phyloP scores from a whole-genome alignment of 139 green algal genomes.

The Diplosphaera chodatii region DNA sequence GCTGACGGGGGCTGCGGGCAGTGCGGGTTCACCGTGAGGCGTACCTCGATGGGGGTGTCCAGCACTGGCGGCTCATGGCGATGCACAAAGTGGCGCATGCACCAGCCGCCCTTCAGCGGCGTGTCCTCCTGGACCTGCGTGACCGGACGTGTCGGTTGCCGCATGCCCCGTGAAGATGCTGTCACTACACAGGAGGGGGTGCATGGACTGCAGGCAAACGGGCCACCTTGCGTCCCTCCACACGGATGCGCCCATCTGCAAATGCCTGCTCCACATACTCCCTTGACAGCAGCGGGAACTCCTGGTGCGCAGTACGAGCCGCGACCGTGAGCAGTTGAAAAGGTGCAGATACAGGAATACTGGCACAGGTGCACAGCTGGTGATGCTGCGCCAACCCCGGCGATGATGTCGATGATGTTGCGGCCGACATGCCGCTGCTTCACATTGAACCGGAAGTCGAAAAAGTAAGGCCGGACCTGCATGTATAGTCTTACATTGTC shows the following conservation, averaged over 20 bases:
- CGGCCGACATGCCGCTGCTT: conserved; percentile 60
- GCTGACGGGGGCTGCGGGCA: no score
- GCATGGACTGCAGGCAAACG: no score
- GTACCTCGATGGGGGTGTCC: conserved; percentile 25
- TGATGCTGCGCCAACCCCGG: conserved; percentile 26
- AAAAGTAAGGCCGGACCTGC: conserved; percentile 77
- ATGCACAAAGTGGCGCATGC: conserved; percentile 71
- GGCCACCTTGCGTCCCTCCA: conserved; percentile 45
- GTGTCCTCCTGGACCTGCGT: conserved; percentile 12
- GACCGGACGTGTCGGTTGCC: no score
- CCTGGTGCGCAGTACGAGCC: no score
- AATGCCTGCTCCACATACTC: conserved; percentile 65
- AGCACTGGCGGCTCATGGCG: conserved; percentile 81
- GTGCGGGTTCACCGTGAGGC: no score
- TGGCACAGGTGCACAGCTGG: no score
- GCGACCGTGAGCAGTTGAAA: no score
- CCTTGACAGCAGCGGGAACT: conserved; percentile 53
- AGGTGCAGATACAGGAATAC: no score
- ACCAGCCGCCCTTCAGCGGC: conserved; percentile 35
- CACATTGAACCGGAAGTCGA: conserved; percentile 75
- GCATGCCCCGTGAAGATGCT: no score
- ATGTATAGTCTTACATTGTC: no score
- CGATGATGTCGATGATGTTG: conserved; percentile 67
- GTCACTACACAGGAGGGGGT: no score
- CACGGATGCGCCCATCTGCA: conserved; percentile 44